Evolutionary conservation across 768 basidiomycete genomes (phyloP), one percentile per base, ranked within the genome.

Genomic region (Pulveroboletus frians): DNA sequence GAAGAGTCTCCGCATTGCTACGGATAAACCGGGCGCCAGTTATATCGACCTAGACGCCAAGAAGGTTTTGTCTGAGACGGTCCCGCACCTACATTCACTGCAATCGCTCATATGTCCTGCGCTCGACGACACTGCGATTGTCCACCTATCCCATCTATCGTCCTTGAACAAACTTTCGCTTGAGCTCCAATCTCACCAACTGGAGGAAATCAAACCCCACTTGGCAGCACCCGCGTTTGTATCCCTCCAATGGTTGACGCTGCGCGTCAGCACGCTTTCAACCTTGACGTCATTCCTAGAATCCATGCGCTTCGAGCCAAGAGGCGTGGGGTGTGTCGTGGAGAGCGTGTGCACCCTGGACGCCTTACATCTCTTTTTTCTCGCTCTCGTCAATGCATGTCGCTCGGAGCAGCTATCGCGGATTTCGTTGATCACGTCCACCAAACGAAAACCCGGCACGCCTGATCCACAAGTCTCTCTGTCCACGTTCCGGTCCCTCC

Each of bases 121-220:
- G 7, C 50, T 66, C 18, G 47, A 63, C 30, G 63, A 55, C 31
- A 39, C 41, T 1, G 60, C 55, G 27, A 53, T 66, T 43, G 9
- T 47, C 23, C 66, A 57, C 46, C 54, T 66, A 26, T 55, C 66
- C 13, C 61, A 20, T 10, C 53, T 66, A 13, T 55, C 55, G 3
- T 18, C 18, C 20, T 55, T 63, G 41, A 3, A 2, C 40, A 14
- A 55, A 2, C 61, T 63, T 35, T 46, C 52, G 2, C 18, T 63
- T 11, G 49, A 47, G 21, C 54, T 64, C 17, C 52, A 42, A 21
- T 9, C 39, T 49, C 47, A 58, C 14, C 47, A 53, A 21, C 17
- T 55, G 15, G 53, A 59, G 18, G 53, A 48, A 32, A 43, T 65
- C 17, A 43, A 23, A 6, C 48, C 55, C 11, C 31, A 1, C 20